Evolutionary conservation across 1,139 yeast genomes (phyloP), one percentile per base, ranked within the genome.

Genomic region (Yamadazyma pseudoaaseri): DNA sequence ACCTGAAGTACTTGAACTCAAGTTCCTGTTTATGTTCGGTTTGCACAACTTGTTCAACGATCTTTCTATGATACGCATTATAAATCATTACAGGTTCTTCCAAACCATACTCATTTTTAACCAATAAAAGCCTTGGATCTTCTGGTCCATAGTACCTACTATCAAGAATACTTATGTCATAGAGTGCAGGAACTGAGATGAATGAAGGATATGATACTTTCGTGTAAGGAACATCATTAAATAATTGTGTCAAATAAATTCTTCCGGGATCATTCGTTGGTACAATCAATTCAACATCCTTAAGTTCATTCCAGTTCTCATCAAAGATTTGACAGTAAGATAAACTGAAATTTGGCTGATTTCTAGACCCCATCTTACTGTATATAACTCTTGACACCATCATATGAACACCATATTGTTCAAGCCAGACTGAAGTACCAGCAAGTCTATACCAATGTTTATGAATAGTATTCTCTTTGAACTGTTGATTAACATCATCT

Each of bases 141-240:
- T 69, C 73, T 1, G 73, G 66, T 0, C 75, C 75, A 34, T 63
- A 57, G 38, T 50, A 65, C 28, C 47, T 47, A n/a, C 41, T 40
- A 3, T 48, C 38, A n/a, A 46, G 38, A 16, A 47, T 36, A 20
- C 49, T 43, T 15, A 48, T 49, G 36, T 60, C 58, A 34, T 58
- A 63, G 39, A 44, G 60, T 29, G 60, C 53, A 1, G 72, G 72
- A 20, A 65, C 50, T 8, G 62, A 60, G 12, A 66, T 35, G 20
- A 67, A 41, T 11, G 39, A 26, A 2, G 73, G 73, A 38, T 57
- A 65, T n/a, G 42, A 39, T 23, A 56, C 42, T 21, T 47, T 47
- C n/a, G 43, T 50, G 15, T 36, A 46, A 21, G 51, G 45, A 6
- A 40, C 43, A 10, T 45, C 43, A 10, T 43, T 35, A 6, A 41